Percentiles rank a stretch among this genome's conserved stretches.
These are phyloP conservation scores for Venturia asperata DNA, from an alignment of 2,329 filamentous ascomycete genomes.

Conservation along the genomic window DNA sequence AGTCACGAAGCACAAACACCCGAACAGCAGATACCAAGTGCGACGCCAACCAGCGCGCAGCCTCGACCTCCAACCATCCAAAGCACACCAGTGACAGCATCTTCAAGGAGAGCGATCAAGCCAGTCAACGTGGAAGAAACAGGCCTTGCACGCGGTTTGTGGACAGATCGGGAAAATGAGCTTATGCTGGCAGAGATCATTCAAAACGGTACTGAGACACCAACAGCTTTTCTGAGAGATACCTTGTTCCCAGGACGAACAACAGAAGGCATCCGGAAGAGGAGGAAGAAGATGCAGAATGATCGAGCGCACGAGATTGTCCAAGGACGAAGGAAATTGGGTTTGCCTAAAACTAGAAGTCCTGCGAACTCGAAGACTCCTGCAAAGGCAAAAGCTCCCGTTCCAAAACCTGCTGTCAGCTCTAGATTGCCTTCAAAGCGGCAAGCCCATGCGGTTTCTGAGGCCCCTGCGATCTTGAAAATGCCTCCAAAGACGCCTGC, in stretches of 20 bases:
- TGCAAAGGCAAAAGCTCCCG: background rate
- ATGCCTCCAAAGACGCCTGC: background rate
- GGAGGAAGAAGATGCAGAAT: constrained; percentile 13
- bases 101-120: background rate
- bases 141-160: background rate
- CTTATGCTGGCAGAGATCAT: constrained; percentile 12
- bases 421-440: background rate
- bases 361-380: background rate
- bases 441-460: background rate
- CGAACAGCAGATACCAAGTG: background rate
- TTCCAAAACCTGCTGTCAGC: background rate
- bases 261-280: constrained; percentile 3
- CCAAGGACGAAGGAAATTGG: background rate
- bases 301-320: background rate
- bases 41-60: background rate
- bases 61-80: background rate
- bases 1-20: background rate
- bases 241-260: background rate
- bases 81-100: background rate
- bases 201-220: background rate
- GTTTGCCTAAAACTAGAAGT: background rate
- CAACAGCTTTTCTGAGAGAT: background rate
- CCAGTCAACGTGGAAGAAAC: background rate
- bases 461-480: background rate
- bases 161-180: constrained; percentile 8